Evolutionary conservation across 345 rosid genomes (phyloP), one percentile per base, ranked within the genome.

Genomic region (Carallia pectinifolia): DNA sequence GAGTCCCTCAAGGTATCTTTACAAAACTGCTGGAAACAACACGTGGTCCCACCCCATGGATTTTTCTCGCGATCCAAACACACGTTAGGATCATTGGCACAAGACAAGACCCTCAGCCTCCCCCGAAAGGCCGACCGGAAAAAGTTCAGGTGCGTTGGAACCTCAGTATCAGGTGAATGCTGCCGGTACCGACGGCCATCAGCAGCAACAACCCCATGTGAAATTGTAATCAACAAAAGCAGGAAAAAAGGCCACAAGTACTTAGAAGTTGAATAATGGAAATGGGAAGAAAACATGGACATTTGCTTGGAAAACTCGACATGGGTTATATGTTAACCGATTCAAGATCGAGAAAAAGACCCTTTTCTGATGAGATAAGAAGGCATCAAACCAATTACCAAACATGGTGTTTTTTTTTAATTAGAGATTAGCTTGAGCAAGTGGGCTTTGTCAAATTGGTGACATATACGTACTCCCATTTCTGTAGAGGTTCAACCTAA

Each of bases 11-110:
- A 16, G 2, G 71, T 80, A 50, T 80, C 83, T 53, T 55, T 83
- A 47, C 79, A 74, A 8, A 66, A 66, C 53, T 39, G 58, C 19
- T 27, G 66, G 52, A 76, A 75, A 58, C 83, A 80, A 36, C 84
- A 78, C 1, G 79, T 78, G 62, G 18, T 48, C 2, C 86, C 77
- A 17, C 79, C 81, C 86, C 82, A 77, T 0, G 81, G 83, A 58
- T 79, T 77, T 65, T 74, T 79, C 76, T 68, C 77, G 0, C 74
- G 71, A 63, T 77, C 83, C 71, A 60, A 54, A 6, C 82, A 80
- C 66, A 64, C 64, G 0, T 31, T 4, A 7, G 78, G 68, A 58
- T 80, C 78, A 19, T 33, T 12, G 6, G 62, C 79, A 65, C 84
- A 83, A 1, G 84, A 75, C 33, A 73, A 2, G 17, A 52, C 64